A percentile compares a stretch with the other conserved stretches of the same genome.
These are phyloP conservation scores for Aspergillus quadrilineatus DNA, from an alignment of 2,329 filamentous ascomycete species.

Conservation along the genomic window DNA sequence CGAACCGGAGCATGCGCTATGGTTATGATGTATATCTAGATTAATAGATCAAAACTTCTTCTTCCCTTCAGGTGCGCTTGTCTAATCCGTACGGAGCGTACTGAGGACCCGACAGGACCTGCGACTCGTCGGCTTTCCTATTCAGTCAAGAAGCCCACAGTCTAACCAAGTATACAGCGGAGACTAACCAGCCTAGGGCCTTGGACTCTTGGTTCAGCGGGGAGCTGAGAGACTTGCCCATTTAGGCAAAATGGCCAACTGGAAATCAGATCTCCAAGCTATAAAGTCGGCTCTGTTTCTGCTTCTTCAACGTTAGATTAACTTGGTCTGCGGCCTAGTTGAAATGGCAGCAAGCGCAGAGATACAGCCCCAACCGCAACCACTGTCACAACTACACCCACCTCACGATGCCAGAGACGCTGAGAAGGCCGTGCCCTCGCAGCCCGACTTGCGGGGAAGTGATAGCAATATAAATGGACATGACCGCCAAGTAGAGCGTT, in stretches of 20 bases:
- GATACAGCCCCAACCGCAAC: background rate
- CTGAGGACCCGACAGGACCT: too few relatives aligned
- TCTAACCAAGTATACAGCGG: background rate
- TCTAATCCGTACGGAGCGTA: too few relatives aligned
- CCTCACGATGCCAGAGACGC: background rate
- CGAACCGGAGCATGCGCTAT: conserved; percentile 9
- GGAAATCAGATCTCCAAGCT: background rate
- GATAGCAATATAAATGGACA: background rate
- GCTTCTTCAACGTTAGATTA: background rate
- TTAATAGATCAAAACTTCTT: conserved; percentile 6
- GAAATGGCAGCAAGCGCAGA: background rate
- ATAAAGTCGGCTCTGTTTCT: background rate
- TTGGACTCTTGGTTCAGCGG: background rate
- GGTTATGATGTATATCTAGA: conserved; percentile 10
- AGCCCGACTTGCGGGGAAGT: background rate
- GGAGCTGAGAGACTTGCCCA: background rate
- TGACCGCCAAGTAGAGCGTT: conserved; percentile 22
- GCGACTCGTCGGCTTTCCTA: background rate
- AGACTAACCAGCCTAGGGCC: background rate
- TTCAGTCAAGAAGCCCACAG: background rate
- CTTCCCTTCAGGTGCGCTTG: too few relatives aligned
- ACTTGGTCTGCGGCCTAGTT: background rate
- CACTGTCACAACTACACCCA: background rate
- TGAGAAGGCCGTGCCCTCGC: background rate
- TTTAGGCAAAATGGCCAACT: background rate